These are phyloP conservation scores for Yamadazyma sp. DNA, from an alignment of 805 yeast species.

Conservation along the genomic window DNA sequence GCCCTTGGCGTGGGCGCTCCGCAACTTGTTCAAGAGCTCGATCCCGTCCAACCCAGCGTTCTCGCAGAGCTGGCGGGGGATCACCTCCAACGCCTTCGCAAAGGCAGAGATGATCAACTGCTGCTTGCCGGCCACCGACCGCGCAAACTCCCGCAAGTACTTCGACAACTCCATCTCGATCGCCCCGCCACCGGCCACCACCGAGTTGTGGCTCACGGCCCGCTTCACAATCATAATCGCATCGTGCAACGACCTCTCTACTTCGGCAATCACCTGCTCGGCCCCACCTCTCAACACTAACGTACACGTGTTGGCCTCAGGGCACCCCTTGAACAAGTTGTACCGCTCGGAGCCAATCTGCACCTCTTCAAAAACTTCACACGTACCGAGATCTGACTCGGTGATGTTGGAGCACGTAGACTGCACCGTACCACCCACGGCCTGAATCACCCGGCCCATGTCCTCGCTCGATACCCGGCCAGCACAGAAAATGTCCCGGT, in stretches of 20 bases:
- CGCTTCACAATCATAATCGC: conserved; percentile 98
- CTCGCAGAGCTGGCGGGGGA: conserved; percentile 96
- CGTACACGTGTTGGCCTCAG: conserved; percentile 91
- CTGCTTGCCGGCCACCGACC: conserved; percentile 91
- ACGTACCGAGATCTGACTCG: conserved; percentile 76
- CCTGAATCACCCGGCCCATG: conserved; percentile 86
- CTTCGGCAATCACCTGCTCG: conserved; percentile 96
- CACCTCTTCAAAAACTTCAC: conserved; percentile 83
- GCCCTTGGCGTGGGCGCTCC: conserved; percentile 94
- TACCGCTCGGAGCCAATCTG: conserved; percentile 97
- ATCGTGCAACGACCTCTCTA: conserved; percentile 95
- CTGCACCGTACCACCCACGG: conserved; percentile 91
- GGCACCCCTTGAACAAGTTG: conserved; percentile 90
- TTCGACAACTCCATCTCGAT: conserved; percentile 95
- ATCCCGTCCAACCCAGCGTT: conserved; percentile 99
- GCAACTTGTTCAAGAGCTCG: conserved; percentile 84
- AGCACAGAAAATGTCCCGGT: conserved; percentile 93
- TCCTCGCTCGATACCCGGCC: conserved; percentile 91
- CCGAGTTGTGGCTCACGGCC: conserved; percentile 78
- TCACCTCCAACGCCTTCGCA: conserved; percentile 92
- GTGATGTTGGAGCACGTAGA: conserved; percentile 68
- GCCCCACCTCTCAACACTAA: conserved; percentile 95
- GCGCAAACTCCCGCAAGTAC: conserved; percentile 81
- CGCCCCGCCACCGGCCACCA: conserved; percentile 99
- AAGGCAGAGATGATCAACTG: conserved; percentile 89